A percentile compares a stretch with the other conserved stretches of the same genome.
Conservation (phyloP, 2,329 filamentous ascomycete species). For the Neonectria sp. region DNA sequence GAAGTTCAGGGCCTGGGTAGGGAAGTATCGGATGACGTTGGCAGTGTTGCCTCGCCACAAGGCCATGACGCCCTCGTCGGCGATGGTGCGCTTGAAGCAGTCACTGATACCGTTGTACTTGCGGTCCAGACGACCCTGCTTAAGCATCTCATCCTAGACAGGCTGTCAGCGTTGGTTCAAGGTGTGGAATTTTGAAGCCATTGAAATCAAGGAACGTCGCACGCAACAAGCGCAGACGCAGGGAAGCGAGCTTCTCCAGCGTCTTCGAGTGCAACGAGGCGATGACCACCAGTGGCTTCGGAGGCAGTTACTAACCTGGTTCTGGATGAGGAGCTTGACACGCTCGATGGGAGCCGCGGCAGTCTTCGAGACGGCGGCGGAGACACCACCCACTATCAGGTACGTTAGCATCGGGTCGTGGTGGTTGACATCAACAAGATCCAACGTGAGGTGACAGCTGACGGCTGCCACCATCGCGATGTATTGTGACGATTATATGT, state of each 20-base stretch:
- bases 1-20: conserved; percentile 99
- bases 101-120: conserved; percentile 95
- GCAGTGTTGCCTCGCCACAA: conserved; percentile 99
- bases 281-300: neutral
- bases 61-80: conserved; percentile 92
- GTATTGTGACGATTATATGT: conserved; percentile 34
- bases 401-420: conserved; percentile 34
- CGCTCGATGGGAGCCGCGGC: conserved; percentile 99
- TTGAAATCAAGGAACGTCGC: neutral
- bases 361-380: conserved; percentile 99
- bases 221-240: conserved; percentile 19
- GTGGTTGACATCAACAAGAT: conserved; percentile 35
- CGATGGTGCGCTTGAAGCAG: conserved; percentile 94
- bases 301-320: conserved; percentile 82
- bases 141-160: conserved; percentile 98
- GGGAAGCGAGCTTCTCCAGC: neutral
- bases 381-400: conserved; percentile 95
- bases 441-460: conserved; percentile 20
- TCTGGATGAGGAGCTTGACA: conserved; percentile 99
- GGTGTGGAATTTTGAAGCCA: neutral
- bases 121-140: conserved; percentile 97
- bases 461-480: conserved; percentile 21
- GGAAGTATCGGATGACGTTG: conserved; percentile 99
- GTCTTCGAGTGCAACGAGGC: neutral
- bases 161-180: conserved; percentile 50